These are phyloP conservation scores for Rhizopus stolonifer DNA, from an alignment of 371 early-diverging fungal species.

Conservation along the genomic window DNA sequence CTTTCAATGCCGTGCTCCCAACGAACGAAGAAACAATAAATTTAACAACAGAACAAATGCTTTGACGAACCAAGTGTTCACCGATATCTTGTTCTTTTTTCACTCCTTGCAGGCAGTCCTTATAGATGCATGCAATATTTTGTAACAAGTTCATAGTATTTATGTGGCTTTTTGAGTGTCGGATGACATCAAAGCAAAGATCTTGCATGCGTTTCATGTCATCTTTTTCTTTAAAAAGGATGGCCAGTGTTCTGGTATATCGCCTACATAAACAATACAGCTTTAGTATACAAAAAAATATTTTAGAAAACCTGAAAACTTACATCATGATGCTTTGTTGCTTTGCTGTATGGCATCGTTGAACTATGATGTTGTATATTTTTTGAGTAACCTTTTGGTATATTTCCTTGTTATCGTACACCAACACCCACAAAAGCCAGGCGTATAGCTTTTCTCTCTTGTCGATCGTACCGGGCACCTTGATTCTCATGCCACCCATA, in stretches of 20 bases:
- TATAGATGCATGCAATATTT: not conserved
- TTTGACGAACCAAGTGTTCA: not conserved
- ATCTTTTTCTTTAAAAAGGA: not conserved
- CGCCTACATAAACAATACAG: not conserved
- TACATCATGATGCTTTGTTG: not conserved
- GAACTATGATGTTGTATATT: not conserved
- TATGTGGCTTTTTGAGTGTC: not conserved
- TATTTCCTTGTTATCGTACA: too few species aligned
- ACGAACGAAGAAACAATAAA: not conserved
- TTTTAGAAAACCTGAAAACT: not conserved
- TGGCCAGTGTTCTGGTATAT: not conserved
- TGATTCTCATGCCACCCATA: not conserved
- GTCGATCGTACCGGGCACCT: not conserved
- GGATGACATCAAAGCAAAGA: not conserved
- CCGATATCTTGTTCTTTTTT: not conserved
- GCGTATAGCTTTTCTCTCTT: conserved; percentile 1
- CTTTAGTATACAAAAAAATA: not conserved
- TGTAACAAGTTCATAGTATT: not conserved
- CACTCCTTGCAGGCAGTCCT: not conserved
- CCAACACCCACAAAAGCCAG: not conserved
- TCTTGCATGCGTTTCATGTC: not conserved
- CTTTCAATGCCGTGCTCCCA: not conserved
- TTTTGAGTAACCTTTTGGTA: too few species aligned
- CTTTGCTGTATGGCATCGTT: not conserved
- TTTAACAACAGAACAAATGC: not conserved